Percentiles rank a stretch among this genome's conserved stretches.
These are phyloP conservation scores for Fraxinus cuspidata DNA, from an alignment of 257 asterid genomes.

Conservation along the genomic window DNA sequence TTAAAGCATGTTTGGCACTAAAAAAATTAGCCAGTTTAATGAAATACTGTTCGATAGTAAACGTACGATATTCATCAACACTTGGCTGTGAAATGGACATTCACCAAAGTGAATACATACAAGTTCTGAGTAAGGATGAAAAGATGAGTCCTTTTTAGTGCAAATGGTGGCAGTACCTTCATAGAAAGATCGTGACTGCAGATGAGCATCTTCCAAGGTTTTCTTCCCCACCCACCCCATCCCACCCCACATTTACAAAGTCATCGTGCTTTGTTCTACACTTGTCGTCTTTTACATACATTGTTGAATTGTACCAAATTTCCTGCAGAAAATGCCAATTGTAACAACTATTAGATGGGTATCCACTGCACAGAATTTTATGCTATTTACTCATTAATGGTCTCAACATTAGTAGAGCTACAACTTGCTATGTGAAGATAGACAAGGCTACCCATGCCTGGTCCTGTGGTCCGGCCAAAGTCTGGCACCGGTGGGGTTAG, in stretches of 20 bases:
- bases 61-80: too few species aligned
- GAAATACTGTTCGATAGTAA: too few species aligned
- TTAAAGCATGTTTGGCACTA: neutral
- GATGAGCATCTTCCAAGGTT: slow-evolving; percentile 18
- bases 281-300: neutral
- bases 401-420: slow-evolving; percentile 25
- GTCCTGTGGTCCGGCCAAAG: too few species aligned
- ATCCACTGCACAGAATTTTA: slow-evolving; percentile 23
- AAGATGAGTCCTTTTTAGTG: neutral
- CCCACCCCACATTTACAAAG: neutral
- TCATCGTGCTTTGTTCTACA: slow-evolving; percentile 3
- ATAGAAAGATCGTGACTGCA: slow-evolving; percentile 20
- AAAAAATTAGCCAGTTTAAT: neutral
- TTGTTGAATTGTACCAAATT: slow-evolving; percentile 19
- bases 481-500: too few species aligned
- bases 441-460: neutral
- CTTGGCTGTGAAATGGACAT: slow-evolving; percentile 23
- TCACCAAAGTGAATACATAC: slow-evolving; percentile 23
- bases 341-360: slow-evolving; percentile 27
- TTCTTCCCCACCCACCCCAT: neutral
- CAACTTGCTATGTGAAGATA: neutral
- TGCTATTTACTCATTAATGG: slow-evolving; percentile 18
- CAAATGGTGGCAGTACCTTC: neutral
- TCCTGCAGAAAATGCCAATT: slow-evolving; percentile 17
- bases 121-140: slow-evolving; percentile 14